Conservation (phyloP, 1,139 yeast species). For the Candida tropicalis region DNA sequence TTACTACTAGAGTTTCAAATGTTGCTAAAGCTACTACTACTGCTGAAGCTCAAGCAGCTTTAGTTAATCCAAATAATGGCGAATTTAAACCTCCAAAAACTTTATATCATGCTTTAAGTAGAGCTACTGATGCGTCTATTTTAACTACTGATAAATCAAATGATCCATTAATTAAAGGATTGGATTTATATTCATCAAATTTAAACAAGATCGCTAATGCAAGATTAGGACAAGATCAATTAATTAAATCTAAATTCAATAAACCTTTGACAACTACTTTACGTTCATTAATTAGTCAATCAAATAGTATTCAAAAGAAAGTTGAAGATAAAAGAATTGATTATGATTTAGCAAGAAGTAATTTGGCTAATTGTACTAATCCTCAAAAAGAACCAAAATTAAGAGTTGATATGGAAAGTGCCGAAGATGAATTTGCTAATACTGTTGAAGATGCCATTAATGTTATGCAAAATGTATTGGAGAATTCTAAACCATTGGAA, state of each 20-base stretch:
- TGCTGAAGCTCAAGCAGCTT: constrained; percentile 80
- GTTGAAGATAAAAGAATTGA: constrained; percentile 80
- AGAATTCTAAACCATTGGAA: constrained; percentile 70
- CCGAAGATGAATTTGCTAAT: constrained; percentile 89
- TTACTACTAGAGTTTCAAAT: constrained; percentile 66
- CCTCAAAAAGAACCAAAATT: constrained; percentile 78
- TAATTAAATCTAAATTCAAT: constrained; percentile 72
- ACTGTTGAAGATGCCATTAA: constrained; percentile 89
- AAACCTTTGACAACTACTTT: constrained; percentile 66
- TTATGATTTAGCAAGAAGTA: constrained; percentile 77
- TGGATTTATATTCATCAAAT: constrained; percentile 46
- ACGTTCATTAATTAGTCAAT: constrained; percentile 64
- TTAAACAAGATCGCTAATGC: constrained; percentile 77
- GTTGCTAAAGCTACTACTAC: constrained; percentile 77
- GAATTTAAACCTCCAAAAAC: constrained; percentile 75
- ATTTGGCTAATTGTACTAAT: constrained; percentile 62
- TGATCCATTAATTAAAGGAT: constrained; percentile 47
- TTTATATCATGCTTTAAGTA: constrained; percentile 77
- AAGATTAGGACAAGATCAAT: constrained; percentile 79
- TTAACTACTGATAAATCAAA: constrained; percentile 49
- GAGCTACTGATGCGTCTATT: constrained; percentile 66
- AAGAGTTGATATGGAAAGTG: constrained; percentile 77
- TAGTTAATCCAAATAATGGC: constrained; percentile 56
- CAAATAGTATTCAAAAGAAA: constrained; percentile 69
- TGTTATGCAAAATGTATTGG: constrained; percentile 81